phyloP scores from a whole-genome alignment of 331 rosid species.

The Ulmus americana region DNA sequence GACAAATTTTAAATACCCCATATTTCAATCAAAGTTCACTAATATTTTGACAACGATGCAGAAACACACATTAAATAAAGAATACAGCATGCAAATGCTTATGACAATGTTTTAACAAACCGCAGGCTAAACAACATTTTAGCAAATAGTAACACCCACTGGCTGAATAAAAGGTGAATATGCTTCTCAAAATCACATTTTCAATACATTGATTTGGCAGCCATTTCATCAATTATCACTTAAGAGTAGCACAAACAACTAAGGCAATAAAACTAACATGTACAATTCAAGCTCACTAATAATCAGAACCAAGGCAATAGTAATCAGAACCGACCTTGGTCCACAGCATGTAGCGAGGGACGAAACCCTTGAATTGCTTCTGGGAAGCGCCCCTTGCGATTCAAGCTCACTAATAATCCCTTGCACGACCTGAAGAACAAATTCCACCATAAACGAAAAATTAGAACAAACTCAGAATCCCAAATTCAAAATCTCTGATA shows the following conservation, averaged over 20 bases:
- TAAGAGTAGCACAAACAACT: constrained; percentile 1
- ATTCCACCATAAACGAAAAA: neutral
- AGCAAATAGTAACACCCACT: neutral
- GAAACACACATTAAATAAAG: neutral
- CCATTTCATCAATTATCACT: neutral
- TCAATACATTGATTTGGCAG: neutral
- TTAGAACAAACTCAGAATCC: neutral
- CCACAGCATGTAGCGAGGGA: constrained; percentile 99
- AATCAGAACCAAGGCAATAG: constrained; percentile 3
- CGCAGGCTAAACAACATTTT: neutral
- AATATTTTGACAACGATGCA: neutral
- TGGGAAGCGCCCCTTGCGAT: constrained; percentile 95
- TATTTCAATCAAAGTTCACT: neutral
- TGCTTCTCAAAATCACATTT: neutral
- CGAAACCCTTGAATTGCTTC: constrained; percentile 97
- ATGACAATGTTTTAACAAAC: neutral
- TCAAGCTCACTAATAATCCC: constrained; percentile 94
- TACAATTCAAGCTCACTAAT: neutral
- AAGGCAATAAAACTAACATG: constrained; percentile 2
- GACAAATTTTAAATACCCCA: neutral
- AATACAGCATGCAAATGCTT: neutral
- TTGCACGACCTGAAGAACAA: constrained; percentile 69
- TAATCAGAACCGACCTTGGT: constrained; percentile 66
- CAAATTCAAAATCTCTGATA: neutral
- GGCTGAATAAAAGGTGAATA: constrained; percentile 1